Evolutionary conservation across 2,329 filamentous ascomycete species (phyloP).

Genomic region (Penicillium concentricum): DNA sequence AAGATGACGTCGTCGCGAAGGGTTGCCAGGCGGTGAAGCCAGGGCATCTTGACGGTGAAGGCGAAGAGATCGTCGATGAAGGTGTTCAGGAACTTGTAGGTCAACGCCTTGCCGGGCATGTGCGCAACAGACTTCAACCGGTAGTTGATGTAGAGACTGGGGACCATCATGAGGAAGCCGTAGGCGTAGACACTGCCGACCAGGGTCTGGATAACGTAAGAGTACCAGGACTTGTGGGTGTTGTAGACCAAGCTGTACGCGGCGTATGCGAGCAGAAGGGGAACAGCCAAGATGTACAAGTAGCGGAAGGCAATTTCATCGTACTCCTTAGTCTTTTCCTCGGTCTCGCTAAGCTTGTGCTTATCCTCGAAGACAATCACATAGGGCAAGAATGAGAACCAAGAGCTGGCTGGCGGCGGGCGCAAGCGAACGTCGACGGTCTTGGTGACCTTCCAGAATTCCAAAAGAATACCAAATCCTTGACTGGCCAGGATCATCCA

Average conservation of each 20-base stretch:
- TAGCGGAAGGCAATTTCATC: constrained; percentile 97
- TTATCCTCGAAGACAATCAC: constrained; percentile 89
- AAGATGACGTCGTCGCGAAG: constrained; percentile 96
- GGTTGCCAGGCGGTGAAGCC: constrained; percentile 86
- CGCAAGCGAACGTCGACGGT: constrained; percentile 84
- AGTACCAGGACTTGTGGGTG: constrained; percentile 96
- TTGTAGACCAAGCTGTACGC: constrained; percentile 90
- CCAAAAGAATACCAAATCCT: constrained; percentile 75
- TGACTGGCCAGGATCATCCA: constrained; percentile 99
- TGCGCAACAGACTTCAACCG: constrained; percentile 88
- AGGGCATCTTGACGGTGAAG: constrained; percentile 99
- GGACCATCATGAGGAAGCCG: constrained; percentile 99
- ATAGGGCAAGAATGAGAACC: constrained; percentile 75
- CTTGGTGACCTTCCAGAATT: constrained; percentile 96
- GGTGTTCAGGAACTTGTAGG: constrained; percentile 97
- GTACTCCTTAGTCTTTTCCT: constrained; percentile 98
- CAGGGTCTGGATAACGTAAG: constrained; percentile 88
- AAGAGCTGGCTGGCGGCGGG: constrained; percentile 63
- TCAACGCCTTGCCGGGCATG: constrained; percentile 96
- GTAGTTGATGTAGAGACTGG: constrained; percentile 98
- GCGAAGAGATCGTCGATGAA: constrained; percentile 99
- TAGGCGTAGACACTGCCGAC: constrained; percentile 97
- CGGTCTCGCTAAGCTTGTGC: constrained; percentile 89
- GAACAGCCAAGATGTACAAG: constrained; percentile 88
- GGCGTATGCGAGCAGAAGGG: constrained; percentile 84